These are phyloP conservation scores for Meyerozyma smithsonii DNA, from an alignment of 1,139 yeast genomes.

Conservation along the genomic window DNA sequence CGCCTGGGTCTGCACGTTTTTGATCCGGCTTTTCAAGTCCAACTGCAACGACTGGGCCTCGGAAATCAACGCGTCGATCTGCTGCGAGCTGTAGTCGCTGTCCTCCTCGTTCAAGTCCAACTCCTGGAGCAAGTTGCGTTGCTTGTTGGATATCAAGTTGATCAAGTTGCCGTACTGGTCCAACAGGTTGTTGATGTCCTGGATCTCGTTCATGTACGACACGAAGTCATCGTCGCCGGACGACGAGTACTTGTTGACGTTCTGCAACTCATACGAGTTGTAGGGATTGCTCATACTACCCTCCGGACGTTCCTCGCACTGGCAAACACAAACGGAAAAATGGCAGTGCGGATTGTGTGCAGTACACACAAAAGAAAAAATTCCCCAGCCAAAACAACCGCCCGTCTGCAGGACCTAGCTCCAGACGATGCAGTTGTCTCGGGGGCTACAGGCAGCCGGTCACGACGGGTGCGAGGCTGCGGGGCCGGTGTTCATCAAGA, in stretches of 20 bases:
- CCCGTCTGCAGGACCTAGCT: neutral
- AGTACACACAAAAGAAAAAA: neutral
- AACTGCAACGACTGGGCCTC: conserved; percentile 80
- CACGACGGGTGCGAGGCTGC: conserved; percentile 75
- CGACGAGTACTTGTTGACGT: conserved; percentile 25
- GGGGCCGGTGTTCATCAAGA: conserved; percentile 71
- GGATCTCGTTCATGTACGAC: conserved; percentile 77
- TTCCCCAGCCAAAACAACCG: neutral
- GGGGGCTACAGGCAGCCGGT: conserved; percentile 66
- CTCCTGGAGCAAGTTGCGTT: conserved; percentile 78
- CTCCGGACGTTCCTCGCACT: neutral
- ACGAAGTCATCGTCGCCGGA: conserved; percentile 56
- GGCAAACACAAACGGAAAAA: neutral
- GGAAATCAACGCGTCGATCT: conserved; percentile 69
- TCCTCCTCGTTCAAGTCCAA: conserved; percentile 71
- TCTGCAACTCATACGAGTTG: conserved; percentile 32
- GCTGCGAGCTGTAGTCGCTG: conserved; percentile 65
- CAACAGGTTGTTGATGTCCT: conserved; percentile 73
- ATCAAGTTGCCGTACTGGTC: conserved; percentile 76
- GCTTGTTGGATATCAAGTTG: conserved; percentile 75
- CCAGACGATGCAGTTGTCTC: neutral
- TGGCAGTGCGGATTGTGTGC: conserved; percentile 2
- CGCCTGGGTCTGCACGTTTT: conserved; percentile 61
- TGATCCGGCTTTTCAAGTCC: conserved; percentile 70
- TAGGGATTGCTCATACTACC: conserved; percentile 22